These are phyloP conservation scores for Ocimum tenuiflorum DNA, from an alignment of 257 asterid genomes.

Conservation along the genomic window DNA sequence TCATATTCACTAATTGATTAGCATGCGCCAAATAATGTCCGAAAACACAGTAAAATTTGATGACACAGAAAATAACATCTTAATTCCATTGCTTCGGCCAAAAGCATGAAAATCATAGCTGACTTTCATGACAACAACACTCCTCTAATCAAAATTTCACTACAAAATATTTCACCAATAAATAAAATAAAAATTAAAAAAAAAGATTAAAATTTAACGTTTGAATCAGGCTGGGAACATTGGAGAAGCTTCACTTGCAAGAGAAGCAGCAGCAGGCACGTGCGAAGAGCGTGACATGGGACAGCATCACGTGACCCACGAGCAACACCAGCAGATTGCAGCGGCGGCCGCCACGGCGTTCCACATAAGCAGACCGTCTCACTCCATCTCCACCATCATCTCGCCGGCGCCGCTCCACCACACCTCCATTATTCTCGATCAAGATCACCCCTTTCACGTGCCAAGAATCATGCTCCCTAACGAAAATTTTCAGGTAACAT, in stretches of 20 bases:
- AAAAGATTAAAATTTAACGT: neutral
- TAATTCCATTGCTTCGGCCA: constrained; percentile 39
- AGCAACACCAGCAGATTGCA: constrained; percentile 45
- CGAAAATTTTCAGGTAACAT: constrained; percentile 56
- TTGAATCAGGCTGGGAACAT: constrained; percentile 52
- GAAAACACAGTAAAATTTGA: too few species aligned
- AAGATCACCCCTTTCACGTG: constrained; percentile 60
- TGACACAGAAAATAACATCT: constrained; percentile 17
- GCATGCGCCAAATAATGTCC: too few species aligned
- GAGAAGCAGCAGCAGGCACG: constrained; percentile 50
- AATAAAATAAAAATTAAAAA: constrained; percentile 26
- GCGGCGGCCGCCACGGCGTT: constrained; percentile 42
- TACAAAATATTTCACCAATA: constrained; percentile 5
- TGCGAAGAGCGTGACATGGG: constrained; percentile 53
- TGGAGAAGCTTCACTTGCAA: constrained; percentile 55
- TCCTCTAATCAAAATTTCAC: constrained; percentile 26
- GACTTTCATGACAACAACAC: constrained; percentile 41
- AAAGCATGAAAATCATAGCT: constrained; percentile 40
- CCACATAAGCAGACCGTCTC: constrained; percentile 71
- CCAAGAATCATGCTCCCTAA: constrained; percentile 58
- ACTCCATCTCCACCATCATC: constrained; percentile 69
- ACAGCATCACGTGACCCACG: constrained; percentile 44
- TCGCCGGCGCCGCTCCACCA: constrained; percentile 69
- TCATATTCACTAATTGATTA: too few species aligned
- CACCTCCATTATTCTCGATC: constrained; percentile 61